phyloP scores from a whole-genome alignment of 371 early-diverging fungal genomes.

The Saksenaea oblongispora region DNA sequence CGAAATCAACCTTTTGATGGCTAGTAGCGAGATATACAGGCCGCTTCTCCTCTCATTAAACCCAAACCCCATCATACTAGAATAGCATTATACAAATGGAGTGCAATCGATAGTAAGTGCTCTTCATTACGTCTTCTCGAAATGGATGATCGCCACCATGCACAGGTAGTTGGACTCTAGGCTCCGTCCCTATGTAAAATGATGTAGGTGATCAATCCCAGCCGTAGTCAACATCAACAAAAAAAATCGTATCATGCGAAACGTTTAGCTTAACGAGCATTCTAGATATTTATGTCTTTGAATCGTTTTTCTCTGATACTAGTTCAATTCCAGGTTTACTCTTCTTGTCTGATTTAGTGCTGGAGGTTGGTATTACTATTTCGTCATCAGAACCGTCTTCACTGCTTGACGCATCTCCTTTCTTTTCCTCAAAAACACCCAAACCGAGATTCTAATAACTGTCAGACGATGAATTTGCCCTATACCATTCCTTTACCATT shows the following conservation, averaged over 20 bases:
- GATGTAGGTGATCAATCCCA: not conserved
- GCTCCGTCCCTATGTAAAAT: too few relatives aligned
- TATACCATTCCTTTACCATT: conserved; percentile 40
- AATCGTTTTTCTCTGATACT: conserved; percentile 4
- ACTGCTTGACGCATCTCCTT: conserved; percentile 16
- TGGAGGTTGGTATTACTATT: conserved; percentile 40
- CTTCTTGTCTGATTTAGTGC: conserved; percentile 21
- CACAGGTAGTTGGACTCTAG: too few relatives aligned
- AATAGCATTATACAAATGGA: too few relatives aligned
- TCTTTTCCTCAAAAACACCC: conserved; percentile 61
- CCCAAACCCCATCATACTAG: too few relatives aligned
- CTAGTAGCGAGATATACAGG: too few relatives aligned
- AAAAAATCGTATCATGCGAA: not conserved
- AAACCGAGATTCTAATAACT: conserved; percentile 51
- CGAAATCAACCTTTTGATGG: too few relatives aligned
- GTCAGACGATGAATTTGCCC: not conserved
- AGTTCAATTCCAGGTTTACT: conserved; percentile 19
- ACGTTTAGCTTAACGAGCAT: not conserved
- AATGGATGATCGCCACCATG: too few relatives aligned
- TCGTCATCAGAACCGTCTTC: conserved; percentile 34
- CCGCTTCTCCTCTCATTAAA: too few relatives aligned
- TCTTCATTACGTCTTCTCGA: too few relatives aligned
- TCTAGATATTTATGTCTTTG: not conserved
- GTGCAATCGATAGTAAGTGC: too few relatives aligned
- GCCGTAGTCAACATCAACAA: not conserved